Base-by-base conservation (phyloP, 345 rosid species). In the Carallia brachiata region DNA sequence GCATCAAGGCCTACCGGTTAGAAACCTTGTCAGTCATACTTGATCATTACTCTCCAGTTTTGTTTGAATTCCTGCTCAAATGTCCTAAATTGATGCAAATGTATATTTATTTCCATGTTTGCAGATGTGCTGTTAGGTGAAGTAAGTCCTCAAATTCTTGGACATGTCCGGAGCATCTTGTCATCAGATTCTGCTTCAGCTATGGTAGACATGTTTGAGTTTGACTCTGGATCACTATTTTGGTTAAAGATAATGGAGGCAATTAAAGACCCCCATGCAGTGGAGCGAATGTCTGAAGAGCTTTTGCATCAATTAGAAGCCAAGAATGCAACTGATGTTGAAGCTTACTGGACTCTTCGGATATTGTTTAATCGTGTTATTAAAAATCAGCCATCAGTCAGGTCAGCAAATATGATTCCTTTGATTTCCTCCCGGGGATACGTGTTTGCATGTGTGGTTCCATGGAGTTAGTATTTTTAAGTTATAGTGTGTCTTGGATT, bases 281-380 rank as follows among this genome's bases (percentile, higher is more conserved):
- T 89, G 37, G 97, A 95, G 85, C 89, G 82, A 82, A 82, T 90
- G 61, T 84, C 91, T 73, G 99, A 89, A 75, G 84, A 85, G 65
- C 91, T 95, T 75, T 82, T 95, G 78, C 87, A 63, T 77, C 93
- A 88, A 79, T 83, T 95, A 73, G 85, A 80, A 78, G 76, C 72
- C 70, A 86, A 83, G 68, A 68, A 61, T 72, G 87, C 79, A 52
- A 86, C 77, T 75, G 97, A 92, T 74, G 63, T 76, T 70, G 97
- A 95, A 85, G 96, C 92, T 65, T 95, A 87, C 74, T 92, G 97
- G 97, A 84, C 78, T 65, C 77, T 90, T 65, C 89, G 97, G 96
- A 69, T 84, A 62, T 70, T 92, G 84, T 95, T 87, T 81, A 82
- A 82, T 76, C 76, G 36, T 57, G 64, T 70, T 71, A 65, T 87